Conservation (phyloP, 2,329 filamentous ascomycete genomes). For the Trichoderma simmonsii region DNA sequence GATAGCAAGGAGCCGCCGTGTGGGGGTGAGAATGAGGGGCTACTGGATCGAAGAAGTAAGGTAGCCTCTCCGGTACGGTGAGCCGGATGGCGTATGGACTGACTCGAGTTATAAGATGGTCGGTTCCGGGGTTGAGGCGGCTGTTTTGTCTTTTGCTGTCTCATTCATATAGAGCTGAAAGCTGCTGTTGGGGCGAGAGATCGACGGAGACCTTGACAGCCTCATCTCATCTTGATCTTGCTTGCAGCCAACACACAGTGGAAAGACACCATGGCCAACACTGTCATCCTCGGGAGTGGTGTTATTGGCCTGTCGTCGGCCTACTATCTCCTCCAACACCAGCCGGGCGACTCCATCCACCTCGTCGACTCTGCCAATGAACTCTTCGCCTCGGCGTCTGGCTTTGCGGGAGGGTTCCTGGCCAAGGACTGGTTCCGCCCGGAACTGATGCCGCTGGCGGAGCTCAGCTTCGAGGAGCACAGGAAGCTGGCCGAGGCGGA, state of each 20-base stretch:
- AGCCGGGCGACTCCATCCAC: slow-evolving; percentile 42
- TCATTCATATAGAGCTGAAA: neutral
- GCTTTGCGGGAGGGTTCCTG: slow-evolving; percentile 70
- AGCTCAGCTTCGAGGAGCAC: slow-evolving; percentile 68
- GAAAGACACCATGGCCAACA: slow-evolving; percentile 42
- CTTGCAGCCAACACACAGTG: neutral
- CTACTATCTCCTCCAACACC: slow-evolving; percentile 63
- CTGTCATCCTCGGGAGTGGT: slow-evolving; percentile 65
- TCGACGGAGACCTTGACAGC: neutral
- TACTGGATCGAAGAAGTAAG: neutral
- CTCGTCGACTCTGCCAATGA: slow-evolving; percentile 47
- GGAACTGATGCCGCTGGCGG: slow-evolving; percentile 55
- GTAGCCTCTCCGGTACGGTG: neutral
- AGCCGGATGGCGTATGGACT: neutral
- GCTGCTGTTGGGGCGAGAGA: neutral
- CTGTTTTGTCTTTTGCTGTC: neutral
- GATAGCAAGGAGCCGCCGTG: slow-evolving; percentile 1
- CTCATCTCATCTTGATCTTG: neutral
- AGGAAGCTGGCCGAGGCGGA: slow-evolving; percentile 58
- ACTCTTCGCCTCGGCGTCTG: slow-evolving; percentile 71
- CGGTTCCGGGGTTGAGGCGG: neutral
- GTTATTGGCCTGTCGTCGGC: slow-evolving; percentile 69
- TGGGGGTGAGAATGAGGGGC: slow-evolving; percentile 6
- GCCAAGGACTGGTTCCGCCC: slow-evolving; percentile 69
- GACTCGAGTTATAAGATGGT: neutral